Conservation (phyloP, 2,329 filamentous ascomycete genomes). For the Epichloe festucae region DNA sequence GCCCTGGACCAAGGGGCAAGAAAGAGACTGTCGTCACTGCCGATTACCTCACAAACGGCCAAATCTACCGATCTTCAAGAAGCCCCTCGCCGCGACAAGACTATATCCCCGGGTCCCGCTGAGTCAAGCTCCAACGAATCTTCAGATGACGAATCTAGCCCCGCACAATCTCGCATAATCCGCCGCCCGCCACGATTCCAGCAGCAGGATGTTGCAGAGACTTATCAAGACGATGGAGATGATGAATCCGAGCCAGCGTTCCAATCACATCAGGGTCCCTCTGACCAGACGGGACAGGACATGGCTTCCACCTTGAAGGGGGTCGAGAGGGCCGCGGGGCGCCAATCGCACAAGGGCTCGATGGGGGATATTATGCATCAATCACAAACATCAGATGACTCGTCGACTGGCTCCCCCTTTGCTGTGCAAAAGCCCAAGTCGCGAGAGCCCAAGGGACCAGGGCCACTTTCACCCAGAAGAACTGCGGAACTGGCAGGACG, state of each 20-base stretch:
- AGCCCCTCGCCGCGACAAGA: slow-evolving; percentile 11
- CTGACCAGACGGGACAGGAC: slow-evolving; percentile 28
- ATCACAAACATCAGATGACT: slow-evolving; percentile 51
- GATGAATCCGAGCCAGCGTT: slow-evolving; percentile 45
- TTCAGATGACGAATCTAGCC: slow-evolving; percentile 36
- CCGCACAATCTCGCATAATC: slow-evolving; percentile 47
- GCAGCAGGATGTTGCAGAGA: slow-evolving; percentile 21
- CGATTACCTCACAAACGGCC: slow-evolving; percentile 19
- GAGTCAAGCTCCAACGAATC: slow-evolving; percentile 27
- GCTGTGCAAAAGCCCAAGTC: slow-evolving; percentile 17
- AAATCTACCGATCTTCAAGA: slow-evolving; percentile 13
- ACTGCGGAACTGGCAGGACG: slow-evolving; percentile 44
- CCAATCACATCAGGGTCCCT: slow-evolving; percentile 29
- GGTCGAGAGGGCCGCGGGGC: slow-evolving; percentile 23
- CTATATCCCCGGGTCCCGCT: slow-evolving; percentile 22
- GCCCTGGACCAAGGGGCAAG: slow-evolving; percentile 18
- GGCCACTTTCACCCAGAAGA: slow-evolving; percentile 45
- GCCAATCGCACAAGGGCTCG: slow-evolving; percentile 16
- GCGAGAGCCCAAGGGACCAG: slow-evolving; percentile 24
- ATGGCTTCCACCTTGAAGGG: slow-evolving; percentile 40
- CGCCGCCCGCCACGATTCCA: slow-evolving; percentile 43
- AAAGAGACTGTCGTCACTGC: slow-evolving; percentile 31
- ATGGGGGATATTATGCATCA: slow-evolving; percentile 25
- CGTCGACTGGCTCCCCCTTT: slow-evolving; percentile 36
- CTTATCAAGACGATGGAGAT: slow-evolving; percentile 38